phyloP scores from a whole-genome alignment of 192 early-diverging fungal species.

The Umbelopsis vinacea region DNA sequence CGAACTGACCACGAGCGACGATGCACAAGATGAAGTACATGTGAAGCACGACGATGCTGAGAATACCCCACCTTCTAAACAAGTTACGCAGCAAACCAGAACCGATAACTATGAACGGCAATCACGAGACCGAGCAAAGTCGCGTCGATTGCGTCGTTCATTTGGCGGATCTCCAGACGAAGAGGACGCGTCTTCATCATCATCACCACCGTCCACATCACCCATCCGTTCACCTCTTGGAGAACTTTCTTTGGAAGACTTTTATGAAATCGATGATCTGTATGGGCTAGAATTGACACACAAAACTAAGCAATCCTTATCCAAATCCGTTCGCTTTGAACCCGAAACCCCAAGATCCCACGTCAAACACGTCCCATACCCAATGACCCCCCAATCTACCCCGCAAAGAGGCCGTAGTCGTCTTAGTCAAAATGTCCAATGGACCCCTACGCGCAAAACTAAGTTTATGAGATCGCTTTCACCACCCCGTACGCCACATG shows the following conservation, averaged over 20 bases:
- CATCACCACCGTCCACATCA: background rate
- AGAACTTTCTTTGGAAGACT: conserved; percentile 12
- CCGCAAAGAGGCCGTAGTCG: conserved; percentile 12
- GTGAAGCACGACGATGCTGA: background rate
- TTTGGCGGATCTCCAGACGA: background rate
- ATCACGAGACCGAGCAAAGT: conserved; percentile 10
- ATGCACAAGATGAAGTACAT: background rate
- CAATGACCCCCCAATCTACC: conserved; percentile 9
- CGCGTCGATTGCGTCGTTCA: conserved; percentile 1
- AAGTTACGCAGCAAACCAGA: background rate
- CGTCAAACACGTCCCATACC: background rate
- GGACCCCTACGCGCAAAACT: conserved; percentile 17
- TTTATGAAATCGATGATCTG: conserved; percentile 14
- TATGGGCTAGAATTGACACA: conserved; percentile 21
- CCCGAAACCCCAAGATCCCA: conserved; percentile 2
- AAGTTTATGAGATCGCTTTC: conserved; percentile 14
- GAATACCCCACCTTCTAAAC: conserved; percentile 19
- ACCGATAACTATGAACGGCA: conserved; percentile 16
- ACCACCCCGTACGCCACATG: conserved; percentile 10
- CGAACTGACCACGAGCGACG: background rate
- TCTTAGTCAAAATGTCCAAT: conserved; percentile 15
- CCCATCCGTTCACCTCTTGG: background rate
- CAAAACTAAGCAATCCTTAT: background rate
- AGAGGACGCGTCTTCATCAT: background rate
- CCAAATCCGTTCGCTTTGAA: background rate